Base-by-base conservation (phyloP, 2,329 filamentous ascomycete species). In the Colletotrichum gloeosporioides region DNA sequence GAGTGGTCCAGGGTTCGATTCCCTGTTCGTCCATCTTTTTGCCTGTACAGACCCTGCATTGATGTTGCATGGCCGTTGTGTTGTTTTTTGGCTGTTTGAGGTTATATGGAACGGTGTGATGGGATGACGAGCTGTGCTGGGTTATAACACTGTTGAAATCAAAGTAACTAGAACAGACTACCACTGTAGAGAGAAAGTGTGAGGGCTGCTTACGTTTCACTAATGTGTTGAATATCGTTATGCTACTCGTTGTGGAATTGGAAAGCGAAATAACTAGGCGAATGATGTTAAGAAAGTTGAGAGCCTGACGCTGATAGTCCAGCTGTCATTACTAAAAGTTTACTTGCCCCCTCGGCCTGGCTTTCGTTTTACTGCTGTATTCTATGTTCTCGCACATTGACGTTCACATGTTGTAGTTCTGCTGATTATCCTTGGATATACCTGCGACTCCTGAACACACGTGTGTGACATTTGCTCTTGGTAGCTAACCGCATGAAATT, bases 1-100 rank as follows among this genome's bases (percentile, higher is more conserved):
- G 36, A 39, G 36, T 39, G 36, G 72, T 75, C 72, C 72, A 49
- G 72, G 72, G 72, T 75, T 75, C 72, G 72, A 75, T 75, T 75
- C 72, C 72, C 72, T 49, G 72, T 64, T 71, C 68, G 72, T 75
- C 72, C 72, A 67, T 18, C 2, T 55, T 67, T 67, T 67, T 53
- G 39, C 7, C 29, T 25, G 3, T 2, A 13, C 31, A 31, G 55
- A 59, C 25, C n/a, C 25, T 2, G 15, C 2, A 16, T 3, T 18
- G 25, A 16, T 59, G 16, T 12, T 27, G 4, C 10, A 8, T 6
- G 6, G 25, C 18, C 16, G 8, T 59, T 59, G 15, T 16, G 9
- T 29, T 59, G 55, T 29, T 22, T 29, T 22, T 59, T 59, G 8
- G 16, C 8, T 49, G n/a, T 53, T 13, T 12, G 22, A 22, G 44